These are phyloP conservation scores for Leptographium lundbergii DNA, from an alignment of 2,329 filamentous ascomycete genomes.

Conservation along the genomic window DNA sequence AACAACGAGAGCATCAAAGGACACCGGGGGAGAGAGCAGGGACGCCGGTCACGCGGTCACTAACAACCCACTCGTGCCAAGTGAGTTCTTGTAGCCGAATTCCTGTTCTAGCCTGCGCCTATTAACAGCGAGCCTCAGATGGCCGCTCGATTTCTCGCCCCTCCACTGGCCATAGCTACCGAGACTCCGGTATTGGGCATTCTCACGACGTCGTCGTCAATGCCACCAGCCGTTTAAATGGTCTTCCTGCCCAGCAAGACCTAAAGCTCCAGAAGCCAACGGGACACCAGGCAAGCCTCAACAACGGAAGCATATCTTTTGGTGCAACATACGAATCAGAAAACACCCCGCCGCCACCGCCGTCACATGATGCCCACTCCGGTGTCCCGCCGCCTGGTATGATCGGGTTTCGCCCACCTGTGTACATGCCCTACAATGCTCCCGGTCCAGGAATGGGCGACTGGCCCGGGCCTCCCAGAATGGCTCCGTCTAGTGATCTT, in stretches of 20 bases:
- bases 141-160: background rate
- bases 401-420: constrained; percentile 12
- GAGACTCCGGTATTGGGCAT: background rate
- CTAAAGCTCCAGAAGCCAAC: background rate
- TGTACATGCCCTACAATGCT: constrained; percentile 1
- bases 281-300: constrained; percentile 39
- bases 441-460: constrained; percentile 6
- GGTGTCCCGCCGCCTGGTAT: constrained; percentile 13
- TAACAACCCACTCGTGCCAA: background rate
- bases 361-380: constrained; percentile 5
- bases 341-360: constrained; percentile 43
- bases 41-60: background rate
- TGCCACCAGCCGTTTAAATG: background rate
- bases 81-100: background rate
- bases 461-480: constrained; percentile 7
- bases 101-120: background rate
- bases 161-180: background rate
- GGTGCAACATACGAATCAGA: constrained; percentile 41
- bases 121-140: background rate
- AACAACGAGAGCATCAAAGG: background rate
- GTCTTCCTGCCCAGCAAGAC: background rate
- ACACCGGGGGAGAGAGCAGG: background rate
- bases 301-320: constrained; percentile 44
- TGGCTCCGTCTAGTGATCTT: background rate
- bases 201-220: background rate